Conservation (phyloP, 1,284 basidiomycete species). For the Bjerkandera adusta region DNA sequence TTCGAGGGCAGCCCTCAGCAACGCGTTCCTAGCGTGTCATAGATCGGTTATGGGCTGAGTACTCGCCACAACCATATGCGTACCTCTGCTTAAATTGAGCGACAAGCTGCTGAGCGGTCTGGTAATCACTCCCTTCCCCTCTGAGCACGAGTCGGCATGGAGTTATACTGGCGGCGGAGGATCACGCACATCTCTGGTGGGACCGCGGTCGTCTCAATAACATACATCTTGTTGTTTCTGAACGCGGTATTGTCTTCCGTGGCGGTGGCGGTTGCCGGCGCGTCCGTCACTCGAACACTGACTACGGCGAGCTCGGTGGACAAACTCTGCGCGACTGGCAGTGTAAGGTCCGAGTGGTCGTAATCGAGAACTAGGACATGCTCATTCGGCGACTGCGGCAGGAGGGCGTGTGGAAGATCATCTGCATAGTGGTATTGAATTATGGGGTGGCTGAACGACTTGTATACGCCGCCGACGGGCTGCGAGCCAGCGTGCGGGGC, state of each 20-base stretch:
- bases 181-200: constrained; percentile 28
- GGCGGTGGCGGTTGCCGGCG: constrained; percentile 60
- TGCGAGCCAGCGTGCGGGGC: constrained; percentile 28
- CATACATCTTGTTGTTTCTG: constrained; percentile 67
- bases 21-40: constrained; percentile 45
- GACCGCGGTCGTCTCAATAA: constrained; percentile 57
- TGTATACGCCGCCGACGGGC: constrained; percentile 34
- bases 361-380: constrained; percentile 72
- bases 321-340: constrained; percentile 55
- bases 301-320: constrained; percentile 58
- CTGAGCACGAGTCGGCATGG: constrained; percentile 8
- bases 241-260: constrained; percentile 38
- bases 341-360: constrained; percentile 36
- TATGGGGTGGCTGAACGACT: constrained; percentile 60
- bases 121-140: constrained; percentile 36
- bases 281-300: constrained; percentile 61
- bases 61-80: constrained; percentile 4
- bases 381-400: constrained; percentile 57
- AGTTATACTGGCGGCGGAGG: background rate
- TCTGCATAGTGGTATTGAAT: constrained; percentile 83
- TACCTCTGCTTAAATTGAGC: constrained; percentile 67
- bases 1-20: constrained; percentile 54
- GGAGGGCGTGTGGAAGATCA: constrained; percentile 59
- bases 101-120: constrained; percentile 47
- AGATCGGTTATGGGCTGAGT: too few relatives aligned